Percentiles rank a stretch among this genome's conserved stretches.
phyloP scores from a whole-genome alignment of 2,329 filamentous ascomycete genomes.

The Hirsutella minnesotensis region DNA sequence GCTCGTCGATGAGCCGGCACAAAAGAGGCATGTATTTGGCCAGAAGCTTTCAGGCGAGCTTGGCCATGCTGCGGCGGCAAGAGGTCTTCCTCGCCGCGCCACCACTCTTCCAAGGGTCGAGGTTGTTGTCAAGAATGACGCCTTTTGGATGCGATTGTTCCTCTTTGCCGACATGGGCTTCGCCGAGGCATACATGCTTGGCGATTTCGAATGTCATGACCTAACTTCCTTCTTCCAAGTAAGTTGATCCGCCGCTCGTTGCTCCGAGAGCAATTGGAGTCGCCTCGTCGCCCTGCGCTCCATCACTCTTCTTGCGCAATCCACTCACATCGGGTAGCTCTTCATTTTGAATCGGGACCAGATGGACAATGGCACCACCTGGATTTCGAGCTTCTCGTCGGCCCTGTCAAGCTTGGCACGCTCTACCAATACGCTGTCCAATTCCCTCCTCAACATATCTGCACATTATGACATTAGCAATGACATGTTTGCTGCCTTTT shows the following conservation, averaged over 20 bases:
- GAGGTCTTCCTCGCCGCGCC: constrained; percentile 20
- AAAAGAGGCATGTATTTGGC: constrained; percentile 30
- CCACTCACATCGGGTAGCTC: constrained; percentile 31
- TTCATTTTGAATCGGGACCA: constrained; percentile 58
- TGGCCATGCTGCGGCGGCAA: constrained; percentile 21
- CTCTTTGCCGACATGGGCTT: constrained; percentile 68
- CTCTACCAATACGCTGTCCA: constrained; percentile 44
- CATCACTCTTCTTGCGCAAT: neutral
- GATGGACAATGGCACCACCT: constrained; percentile 51
- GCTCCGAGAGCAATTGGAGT: neutral
- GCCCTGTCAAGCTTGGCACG: constrained; percentile 46
- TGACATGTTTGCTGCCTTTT: constrained; percentile 62
- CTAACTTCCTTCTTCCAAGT: constrained; percentile 58
- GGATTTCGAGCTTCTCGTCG: constrained; percentile 46
- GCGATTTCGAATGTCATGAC: constrained; percentile 55
- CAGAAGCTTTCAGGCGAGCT: constrained; percentile 28
- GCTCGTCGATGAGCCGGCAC: constrained; percentile 33
- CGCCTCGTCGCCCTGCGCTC: neutral
- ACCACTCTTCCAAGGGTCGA: constrained; percentile 32
- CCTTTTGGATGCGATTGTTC: constrained; percentile 58
- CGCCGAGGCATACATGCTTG: constrained; percentile 61
- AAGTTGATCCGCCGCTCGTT: constrained; percentile 7
- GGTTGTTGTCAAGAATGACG: constrained; percentile 49
- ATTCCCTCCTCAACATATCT: constrained; percentile 52
- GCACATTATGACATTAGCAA: constrained; percentile 70